phyloP scores from a whole-genome alignment of 2,329 filamentous ascomycete genomes.

The Akanthomyces lecanii region DNA sequence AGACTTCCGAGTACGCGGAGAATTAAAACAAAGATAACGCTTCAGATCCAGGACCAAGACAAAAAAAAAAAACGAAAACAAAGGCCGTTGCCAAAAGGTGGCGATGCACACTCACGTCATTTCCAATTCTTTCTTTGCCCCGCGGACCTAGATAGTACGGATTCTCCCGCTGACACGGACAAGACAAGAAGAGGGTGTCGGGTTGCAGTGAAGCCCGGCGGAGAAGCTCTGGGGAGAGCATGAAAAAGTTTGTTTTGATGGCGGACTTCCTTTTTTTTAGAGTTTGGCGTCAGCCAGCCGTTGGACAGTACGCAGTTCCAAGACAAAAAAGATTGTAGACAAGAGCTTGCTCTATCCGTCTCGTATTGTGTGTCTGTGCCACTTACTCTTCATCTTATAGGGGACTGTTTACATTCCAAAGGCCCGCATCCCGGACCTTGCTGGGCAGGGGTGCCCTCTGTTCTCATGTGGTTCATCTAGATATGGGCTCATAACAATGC shows the following conservation, averaged over 20 bases:
- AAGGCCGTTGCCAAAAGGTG: neutral
- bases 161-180: neutral
- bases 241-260: neutral
- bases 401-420: constrained; percentile 2
- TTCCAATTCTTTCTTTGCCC: neutral
- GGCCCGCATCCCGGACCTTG: neutral
- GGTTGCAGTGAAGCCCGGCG: neutral
- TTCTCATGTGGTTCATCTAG: neutral
- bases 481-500: neutral
- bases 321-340: neutral
- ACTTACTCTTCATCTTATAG: neutral
- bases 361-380: neutral
- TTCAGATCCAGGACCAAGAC: neutral
- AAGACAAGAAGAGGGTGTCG: neutral
- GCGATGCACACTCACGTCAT: neutral
- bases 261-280: neutral
- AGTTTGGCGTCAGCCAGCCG: neutral
- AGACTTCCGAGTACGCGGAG: constrained; percentile 5
- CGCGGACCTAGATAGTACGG: neutral
- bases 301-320: too few species aligned
- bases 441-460: neutral
- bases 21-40: neutral
- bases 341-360: neutral
- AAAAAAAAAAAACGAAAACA: neutral
- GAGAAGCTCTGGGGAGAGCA: neutral